Conservation (phyloP, 139 green algal species). For the Nannochloris sp. region DNA sequence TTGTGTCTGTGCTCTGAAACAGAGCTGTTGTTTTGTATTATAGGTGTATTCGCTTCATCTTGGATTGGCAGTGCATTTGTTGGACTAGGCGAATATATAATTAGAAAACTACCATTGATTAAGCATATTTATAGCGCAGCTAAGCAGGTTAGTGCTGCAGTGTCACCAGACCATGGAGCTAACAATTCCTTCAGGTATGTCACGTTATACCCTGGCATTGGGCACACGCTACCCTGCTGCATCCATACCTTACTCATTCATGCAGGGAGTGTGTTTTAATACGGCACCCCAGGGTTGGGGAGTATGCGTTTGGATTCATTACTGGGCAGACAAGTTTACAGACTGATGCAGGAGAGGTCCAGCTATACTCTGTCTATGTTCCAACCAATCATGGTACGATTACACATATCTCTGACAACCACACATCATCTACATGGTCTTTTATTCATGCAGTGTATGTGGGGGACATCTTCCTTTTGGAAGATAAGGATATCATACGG, state of each 20-base stretch:
- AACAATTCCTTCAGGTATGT: conserved; percentile 51
- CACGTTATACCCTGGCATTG: neutral
- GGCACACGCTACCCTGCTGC: conserved; percentile 13
- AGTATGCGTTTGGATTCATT: conserved; percentile 90
- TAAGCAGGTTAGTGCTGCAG: conserved; percentile 77
- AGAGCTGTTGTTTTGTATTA: neutral
- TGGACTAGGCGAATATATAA: conserved; percentile 81
- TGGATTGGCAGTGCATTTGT: conserved; percentile 76
- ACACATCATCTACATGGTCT: neutral
- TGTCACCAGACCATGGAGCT: conserved; percentile 64
- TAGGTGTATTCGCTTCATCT: conserved; percentile 51
- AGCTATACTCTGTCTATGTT: conserved; percentile 75
- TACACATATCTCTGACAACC: conserved; percentile 31
- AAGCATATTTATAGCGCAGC: conserved; percentile 93
- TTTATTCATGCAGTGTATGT: conserved; percentile 44
- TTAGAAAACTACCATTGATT: conserved; percentile 81
- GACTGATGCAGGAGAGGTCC: conserved; percentile 18
- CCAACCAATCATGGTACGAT: conserved; percentile 77
- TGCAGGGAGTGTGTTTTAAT: conserved; percentile 81
- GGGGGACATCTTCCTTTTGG: conserved; percentile 82
- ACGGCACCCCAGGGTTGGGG: conserved; percentile 69
- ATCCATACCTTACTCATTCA: conserved; percentile 32
- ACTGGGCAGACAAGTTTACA: conserved; percentile 74
- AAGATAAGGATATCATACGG: conserved; percentile 74
- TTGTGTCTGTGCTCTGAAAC: neutral